Evolutionary conservation across 257 asterid genomes (phyloP), one percentile per base, ranked within the genome.

Genomic region (Capsicum chinense): DNA sequence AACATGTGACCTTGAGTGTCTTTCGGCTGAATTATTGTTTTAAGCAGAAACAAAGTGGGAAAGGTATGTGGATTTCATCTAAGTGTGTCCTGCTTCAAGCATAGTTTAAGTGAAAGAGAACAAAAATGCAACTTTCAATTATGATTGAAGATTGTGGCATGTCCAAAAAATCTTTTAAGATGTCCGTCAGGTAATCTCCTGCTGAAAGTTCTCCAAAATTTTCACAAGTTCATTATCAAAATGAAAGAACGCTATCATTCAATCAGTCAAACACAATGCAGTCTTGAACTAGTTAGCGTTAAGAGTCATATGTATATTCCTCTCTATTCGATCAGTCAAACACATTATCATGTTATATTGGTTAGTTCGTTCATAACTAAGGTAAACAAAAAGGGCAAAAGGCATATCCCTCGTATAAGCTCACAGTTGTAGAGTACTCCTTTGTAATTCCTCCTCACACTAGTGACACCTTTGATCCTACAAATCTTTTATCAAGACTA

Each of bases 101-200:
- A 58, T 17, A 73, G 80, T 14, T 17, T n/a, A 17, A 71, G 80
- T 48, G 48, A 48, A 73, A 73, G 59, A 73, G 80, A 39, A 73
- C 19, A 73, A 73, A 3, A 48, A 47, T 19, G 56, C 59, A 48
- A 73, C 59, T 70, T 44, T 59, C 4, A 11, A 19, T 48, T 73
- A 48, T 71, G 79, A 47, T 47, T n/a, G 17, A 73, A 71, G 79
- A 71, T 47, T 71, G 58, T 71, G 79, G 59, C 7, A 73, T 73
- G 39, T 7, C 80, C 80, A 10, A 3, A 12, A 73, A 44, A 44
- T 44, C 54, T 26, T 9, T 44, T 69, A 15, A 70, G 35, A 26
- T 44, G 57, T 33, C 79, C 44, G 37, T 44, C 44, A 70, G 35
- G 79, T 16, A 70, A 70, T 57, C 56, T 70, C 37, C 17, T 44